Evolutionary conservation across 768 basidiomycete species (phyloP), one percentile per base, ranked within the genome.

Genomic region (Pleurotus citrinopileatus): DNA sequence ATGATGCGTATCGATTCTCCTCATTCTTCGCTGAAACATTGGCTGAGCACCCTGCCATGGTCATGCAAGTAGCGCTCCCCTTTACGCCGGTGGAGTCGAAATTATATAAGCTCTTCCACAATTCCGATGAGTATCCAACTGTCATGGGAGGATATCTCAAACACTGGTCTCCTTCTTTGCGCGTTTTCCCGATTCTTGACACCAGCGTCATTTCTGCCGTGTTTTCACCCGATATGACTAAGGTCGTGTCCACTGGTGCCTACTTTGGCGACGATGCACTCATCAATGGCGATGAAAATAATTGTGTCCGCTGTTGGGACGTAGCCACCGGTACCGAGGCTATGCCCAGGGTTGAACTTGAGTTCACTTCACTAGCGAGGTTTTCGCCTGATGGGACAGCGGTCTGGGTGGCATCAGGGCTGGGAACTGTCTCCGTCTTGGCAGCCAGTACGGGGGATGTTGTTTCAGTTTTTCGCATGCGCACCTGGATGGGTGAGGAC

Each of bases 231-330:
- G 53, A 54, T 22, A 46, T 44, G 28, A 46, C 27, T 1, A 28
- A 32, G 27, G 45, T 54, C 42, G 53, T 46, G 19, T 54, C 53
- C 13, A 47, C 45, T 9, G 45, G 45, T 1, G 45, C 45, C 45
- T 26, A 26, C 45, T 47, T 47, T 15, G 45, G 28, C 17, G 27
- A 47, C 26, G 45, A 47, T 27, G 3, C 45, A 7, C 45, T 26
- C 4, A 47, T 47, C 8, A 47, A 47, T n/a, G 53, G 53, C 10
- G 43, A 44, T 20, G 25, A 46, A 15, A 46, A 54, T 20, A 46
- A 46, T 13, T 45, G 43, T 17, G 37, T 54, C 19, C 42, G 53
- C n/a, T 29, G 43, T 23, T 54, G 53, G 53, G 53, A 54, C 25
- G 53, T 46, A 32, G 53, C 23, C 19, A 54, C 53, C 2, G 53